A percentile compares a stretch with the other conserved stretches of the same genome.
phyloP scores from a whole-genome alignment of 148 eudicot species.

The Beta vulgaris region DNA sequence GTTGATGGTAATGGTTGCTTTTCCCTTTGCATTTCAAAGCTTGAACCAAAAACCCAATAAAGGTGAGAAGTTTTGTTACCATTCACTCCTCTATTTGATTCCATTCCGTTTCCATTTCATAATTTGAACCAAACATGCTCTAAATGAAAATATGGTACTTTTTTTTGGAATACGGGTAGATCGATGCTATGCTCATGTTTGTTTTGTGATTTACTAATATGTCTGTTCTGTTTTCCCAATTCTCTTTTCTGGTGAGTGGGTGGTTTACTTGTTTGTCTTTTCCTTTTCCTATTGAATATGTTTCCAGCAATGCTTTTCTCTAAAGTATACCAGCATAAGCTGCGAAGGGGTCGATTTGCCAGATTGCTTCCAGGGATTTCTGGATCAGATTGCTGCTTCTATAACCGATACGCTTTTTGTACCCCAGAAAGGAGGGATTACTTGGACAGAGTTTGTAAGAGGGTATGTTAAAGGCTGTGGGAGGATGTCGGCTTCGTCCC shows the following conservation, averaged over 20 bases:
- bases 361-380: constrained; percentile 34
- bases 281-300: not conserved
- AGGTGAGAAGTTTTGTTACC: too few species aligned
- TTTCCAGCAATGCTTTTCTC: constrained; percentile 66
- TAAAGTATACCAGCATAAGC: constrained; percentile 37
- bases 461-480: constrained; percentile 68
- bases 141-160: too few species aligned
- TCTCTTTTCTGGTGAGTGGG: not conserved
- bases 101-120: too few species aligned
- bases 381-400: constrained; percentile 50
- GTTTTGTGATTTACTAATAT: not conserved
- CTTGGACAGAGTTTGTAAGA: constrained; percentile 68
- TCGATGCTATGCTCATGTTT: not conserved
- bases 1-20: too few species aligned
- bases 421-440: constrained; percentile 51
- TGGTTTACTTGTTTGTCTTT: not conserved
- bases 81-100: too few species aligned
- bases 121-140: too few species aligned
- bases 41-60: too few species aligned
- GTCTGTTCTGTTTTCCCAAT: not conserved
- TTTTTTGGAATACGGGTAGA: too few species aligned
- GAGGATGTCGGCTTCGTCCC: constrained; percentile 50
- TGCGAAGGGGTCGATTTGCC: constrained; percentile 40
- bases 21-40: too few species aligned
- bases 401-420: constrained; percentile 55